Evolutionary conservation across 179 eudicot genomes (phyloP), one percentile per base, ranked within the genome.

Genomic region (Nepenthes alata): DNA sequence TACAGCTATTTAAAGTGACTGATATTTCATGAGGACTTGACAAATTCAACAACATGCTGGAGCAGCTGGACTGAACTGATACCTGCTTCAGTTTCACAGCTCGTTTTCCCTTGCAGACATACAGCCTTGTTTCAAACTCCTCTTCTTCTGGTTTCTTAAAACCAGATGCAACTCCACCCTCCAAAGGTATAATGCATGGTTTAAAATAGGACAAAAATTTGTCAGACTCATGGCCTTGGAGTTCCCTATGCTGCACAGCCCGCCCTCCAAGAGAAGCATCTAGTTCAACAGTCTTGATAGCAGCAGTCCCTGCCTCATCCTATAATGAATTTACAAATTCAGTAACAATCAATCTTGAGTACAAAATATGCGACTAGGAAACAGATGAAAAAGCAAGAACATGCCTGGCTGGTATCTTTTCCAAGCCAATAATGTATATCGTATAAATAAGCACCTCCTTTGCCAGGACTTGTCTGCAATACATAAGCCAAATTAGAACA

Each of bases 291-390:
- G 99, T 82, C 80, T 93, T 93, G 36, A 93, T 83, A 16, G 99
- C 99, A 67, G 99, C 95, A 52, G 99, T 79, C 71, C 99, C 99
- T 56, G 91, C 82, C 80, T 93, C 99, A 79, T 93, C 99, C 99
- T 93, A 72, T 53, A 6, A 58, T 13, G 15, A 57, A 2, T 35
- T 35, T 57, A 1, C 14, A 44, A 14, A 63, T 35, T 62, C 14
- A 37, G 13, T 38, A 58, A 62, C 53, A 67, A 65, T n/a, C 55
- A 48, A 56, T 47, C 64, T 35, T 50, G 5, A 53, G 53, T 6
- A 63, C 3, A 62, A 48, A 14, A 57, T 47, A 57, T 0, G 47
- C 3, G 48, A 66, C 12, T 15, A 6, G 49, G 35, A 67, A 48
- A 53, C 45, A 39, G 35, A 60, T 34, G 38, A 66, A 38, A 13